Conservation (phyloP, 305 asterid genomes). For the Fraxinus greggii region DNA sequence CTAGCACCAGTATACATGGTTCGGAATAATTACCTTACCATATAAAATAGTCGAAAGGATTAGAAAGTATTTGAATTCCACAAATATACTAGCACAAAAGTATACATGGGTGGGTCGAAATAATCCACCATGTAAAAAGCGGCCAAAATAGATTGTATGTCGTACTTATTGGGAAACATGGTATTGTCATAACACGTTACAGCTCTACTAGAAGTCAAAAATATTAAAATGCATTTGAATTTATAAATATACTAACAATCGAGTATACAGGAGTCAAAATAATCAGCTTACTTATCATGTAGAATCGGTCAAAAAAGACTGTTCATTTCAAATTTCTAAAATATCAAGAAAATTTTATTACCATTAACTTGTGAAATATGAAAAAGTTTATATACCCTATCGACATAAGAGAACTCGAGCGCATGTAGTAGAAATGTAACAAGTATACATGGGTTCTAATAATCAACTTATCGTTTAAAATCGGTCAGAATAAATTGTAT, state of each 20-base stretch:
- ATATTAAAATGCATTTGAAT: no score
- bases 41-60: no score
- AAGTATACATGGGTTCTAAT: not conserved
- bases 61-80: not conserved
- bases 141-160: no score
- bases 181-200: not conserved
- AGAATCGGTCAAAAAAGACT: no score
- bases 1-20: not conserved
- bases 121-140: no score
- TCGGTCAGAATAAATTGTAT: no score
- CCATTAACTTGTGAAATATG: not conserved
- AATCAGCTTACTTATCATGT: not conserved
- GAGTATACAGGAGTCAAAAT: not conserved
- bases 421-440: not conserved
- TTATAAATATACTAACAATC: not conserved
- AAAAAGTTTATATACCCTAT: no score
- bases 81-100: not conserved
- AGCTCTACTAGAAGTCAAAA: no score
- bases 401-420: not conserved
- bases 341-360: not conserved
- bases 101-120: no score
- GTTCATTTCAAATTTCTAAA: not conserved
- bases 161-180: not conserved
- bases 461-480: not conserved
- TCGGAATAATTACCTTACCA: not conserved